phyloP scores from a whole-genome alignment of 106 monocot genomes.

The Xerophyta viscosa region DNA sequence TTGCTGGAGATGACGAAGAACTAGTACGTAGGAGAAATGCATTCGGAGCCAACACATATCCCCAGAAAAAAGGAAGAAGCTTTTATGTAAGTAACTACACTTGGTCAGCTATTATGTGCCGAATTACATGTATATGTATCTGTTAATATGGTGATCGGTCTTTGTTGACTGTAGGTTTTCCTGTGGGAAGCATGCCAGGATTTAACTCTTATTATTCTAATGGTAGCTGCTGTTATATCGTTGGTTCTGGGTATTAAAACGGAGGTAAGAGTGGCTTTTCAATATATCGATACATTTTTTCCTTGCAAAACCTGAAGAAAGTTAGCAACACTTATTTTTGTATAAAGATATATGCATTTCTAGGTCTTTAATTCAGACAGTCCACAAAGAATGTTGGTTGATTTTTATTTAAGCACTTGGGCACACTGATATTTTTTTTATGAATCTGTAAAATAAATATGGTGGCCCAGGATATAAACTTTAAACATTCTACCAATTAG shows the following conservation, averaged over 20 bases:
- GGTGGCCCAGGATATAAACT: no score
- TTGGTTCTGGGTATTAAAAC: constrained; percentile 79
- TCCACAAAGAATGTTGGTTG: no score
- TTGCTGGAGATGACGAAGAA: constrained; percentile 27
- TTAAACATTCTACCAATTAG: no score
- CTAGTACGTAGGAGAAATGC: constrained; percentile 15
- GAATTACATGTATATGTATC: neutral
- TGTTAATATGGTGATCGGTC: neutral
- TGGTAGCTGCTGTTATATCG: constrained; percentile 77
- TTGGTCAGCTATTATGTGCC: neutral
- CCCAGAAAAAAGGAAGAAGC: constrained; percentile 30
- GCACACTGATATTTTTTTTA: no score
- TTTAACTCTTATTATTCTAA: constrained; percentile 79
- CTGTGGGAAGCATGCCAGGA: constrained; percentile 92
- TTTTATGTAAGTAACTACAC: constrained; percentile 16
- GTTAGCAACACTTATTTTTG: no score
- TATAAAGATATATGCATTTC: no score
- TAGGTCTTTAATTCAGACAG: no score
- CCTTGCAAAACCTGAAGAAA: no score
- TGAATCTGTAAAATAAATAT: no score
- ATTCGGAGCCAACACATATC: constrained; percentile 37
- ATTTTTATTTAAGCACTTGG: no score
- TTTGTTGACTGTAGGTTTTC: constrained; percentile 33
- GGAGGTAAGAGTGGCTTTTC: constrained; percentile 36
- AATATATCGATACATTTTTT: no score